Percentiles rank a stretch among this genome's conserved stretches.
Conservation (phyloP, 257 asterid genomes). For the Solanum appendiculatum region DNA sequence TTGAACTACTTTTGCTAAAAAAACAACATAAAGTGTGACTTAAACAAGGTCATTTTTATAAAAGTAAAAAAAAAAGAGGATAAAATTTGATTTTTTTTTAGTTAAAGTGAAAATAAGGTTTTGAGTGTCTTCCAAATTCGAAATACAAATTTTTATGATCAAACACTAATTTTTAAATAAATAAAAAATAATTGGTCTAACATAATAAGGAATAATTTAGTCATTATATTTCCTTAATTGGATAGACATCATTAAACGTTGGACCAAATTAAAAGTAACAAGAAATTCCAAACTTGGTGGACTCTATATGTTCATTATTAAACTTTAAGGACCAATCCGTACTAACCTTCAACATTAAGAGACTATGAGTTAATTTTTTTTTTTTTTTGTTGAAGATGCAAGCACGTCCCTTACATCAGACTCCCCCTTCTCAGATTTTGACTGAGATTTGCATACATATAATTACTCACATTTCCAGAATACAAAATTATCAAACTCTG, state of each 20-base stretch:
- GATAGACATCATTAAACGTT: not conserved
- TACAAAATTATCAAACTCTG: not conserved
- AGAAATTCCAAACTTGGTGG: not conserved
- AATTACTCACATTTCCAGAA: not conserved
- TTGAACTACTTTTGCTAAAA: too few species aligned
- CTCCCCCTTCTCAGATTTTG: not conserved
- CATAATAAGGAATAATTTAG: not conserved
- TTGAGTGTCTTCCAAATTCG: not conserved
- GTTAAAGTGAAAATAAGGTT: not conserved
- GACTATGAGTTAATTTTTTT: not conserved
- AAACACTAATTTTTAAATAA: not conserved
- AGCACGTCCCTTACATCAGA: slow-evolving; percentile 4
- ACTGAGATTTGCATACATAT: not conserved
- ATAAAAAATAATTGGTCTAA: not conserved
- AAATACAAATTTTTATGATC: not conserved
- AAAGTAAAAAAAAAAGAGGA: too few species aligned
- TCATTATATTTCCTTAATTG: not conserved
- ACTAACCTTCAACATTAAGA: not conserved
- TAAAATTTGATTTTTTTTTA: too few species aligned
- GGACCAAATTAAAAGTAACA: not conserved
- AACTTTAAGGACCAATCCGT: not conserved
- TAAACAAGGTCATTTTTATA: too few species aligned
- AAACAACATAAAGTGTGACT: too few species aligned
- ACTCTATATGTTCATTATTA: not conserved
- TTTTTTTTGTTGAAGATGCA: not conserved